Conservation (phyloP, 2,329 filamentous ascomycete species). For the Calonectria multiphialidica region DNA sequence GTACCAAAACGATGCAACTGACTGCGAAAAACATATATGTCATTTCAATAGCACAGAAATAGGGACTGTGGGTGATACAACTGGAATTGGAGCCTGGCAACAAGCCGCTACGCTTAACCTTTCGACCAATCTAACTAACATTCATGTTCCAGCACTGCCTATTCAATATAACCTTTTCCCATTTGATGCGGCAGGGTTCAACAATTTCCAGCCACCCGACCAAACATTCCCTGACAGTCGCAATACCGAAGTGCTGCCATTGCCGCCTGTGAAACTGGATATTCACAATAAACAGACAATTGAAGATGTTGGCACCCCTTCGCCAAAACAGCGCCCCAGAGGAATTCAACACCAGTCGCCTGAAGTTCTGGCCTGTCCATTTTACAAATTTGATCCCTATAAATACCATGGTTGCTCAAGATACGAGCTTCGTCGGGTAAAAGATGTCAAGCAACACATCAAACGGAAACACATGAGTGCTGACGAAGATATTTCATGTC, state of each 20-base stretch:
- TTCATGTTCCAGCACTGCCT: not conserved
- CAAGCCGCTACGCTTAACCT: not conserved
- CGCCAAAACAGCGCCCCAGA: not conserved
- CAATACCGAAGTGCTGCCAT: not conserved
- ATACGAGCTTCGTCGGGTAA: not conserved
- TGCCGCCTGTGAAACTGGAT: not conserved
- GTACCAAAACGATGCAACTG: not conserved
- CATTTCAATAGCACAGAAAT: not conserved
- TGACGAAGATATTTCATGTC: not conserved
- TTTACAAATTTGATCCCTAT: not conserved
- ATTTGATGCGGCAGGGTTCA: not conserved
- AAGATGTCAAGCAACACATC: not conserved
- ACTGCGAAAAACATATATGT: not conserved
- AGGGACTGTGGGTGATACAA: not conserved
- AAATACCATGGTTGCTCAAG: not conserved
- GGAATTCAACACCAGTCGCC: not conserved
- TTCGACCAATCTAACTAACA: not conserved
- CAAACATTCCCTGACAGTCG: not conserved
- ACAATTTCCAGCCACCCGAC: not conserved
- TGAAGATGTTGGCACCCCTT: not conserved
- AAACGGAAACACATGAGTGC: not conserved
- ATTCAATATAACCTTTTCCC: not conserved
- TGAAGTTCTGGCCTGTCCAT: not conserved
- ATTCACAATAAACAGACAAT: not conserved
- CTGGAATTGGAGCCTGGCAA: not conserved